Base-by-base conservation (phyloP, 2,329 filamentous ascomycete species). In the Scedosporium aurantiacum region DNA sequence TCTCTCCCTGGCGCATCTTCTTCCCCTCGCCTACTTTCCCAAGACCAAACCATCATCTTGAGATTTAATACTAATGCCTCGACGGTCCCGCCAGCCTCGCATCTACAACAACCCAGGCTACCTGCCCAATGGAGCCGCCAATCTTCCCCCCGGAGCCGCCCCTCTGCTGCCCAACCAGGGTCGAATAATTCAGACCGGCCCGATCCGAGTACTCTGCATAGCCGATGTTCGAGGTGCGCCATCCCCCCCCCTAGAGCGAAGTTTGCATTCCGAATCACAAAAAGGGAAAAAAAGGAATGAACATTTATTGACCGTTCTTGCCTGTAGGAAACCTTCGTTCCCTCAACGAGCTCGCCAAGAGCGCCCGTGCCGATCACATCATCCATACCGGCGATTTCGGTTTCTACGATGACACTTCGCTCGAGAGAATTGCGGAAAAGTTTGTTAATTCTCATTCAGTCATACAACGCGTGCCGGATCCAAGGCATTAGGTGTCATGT, bases 341-440 rank as follows among this genome's bases (percentile, higher is more conserved):
- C 67, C 81, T 99, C 70, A 99, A 99, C 78, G 92, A 97, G 64
- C 87, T 99, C 64, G 94, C 94, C 66, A 95, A 90, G 76, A 89
- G 94, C 72, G 93, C 94, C 65, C 89, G 89, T 72, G 94, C 94
- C 69, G 91, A 97, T 77, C 91, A 97, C 78, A 96, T 99, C 75
- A 91, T 99, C 70, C 94, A 99, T 76, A 99, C 94, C 21, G 94
- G 94, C 74, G 94, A 99, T 75, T 99, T 99, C 73, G 94, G 94
- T 65, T 99, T 99, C 78, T 99, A 99, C 78, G 94, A 99, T 75
- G 89, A 96, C 69, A 90, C 88, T 61, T 99, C 94, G 41, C 80
- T 99, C 67, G 93, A 97, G 70, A 88, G 94, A 70, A 97, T 99
- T 78, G 94, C 94, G 47, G 94, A 99, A 76, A 99, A 99, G 91